A percentile compares a stretch with the other conserved stretches of the same genome.
Evolutionary conservation across 768 basidiomycete genomes (phyloP).

Genomic region (Leccinum longicurvipes): DNA sequence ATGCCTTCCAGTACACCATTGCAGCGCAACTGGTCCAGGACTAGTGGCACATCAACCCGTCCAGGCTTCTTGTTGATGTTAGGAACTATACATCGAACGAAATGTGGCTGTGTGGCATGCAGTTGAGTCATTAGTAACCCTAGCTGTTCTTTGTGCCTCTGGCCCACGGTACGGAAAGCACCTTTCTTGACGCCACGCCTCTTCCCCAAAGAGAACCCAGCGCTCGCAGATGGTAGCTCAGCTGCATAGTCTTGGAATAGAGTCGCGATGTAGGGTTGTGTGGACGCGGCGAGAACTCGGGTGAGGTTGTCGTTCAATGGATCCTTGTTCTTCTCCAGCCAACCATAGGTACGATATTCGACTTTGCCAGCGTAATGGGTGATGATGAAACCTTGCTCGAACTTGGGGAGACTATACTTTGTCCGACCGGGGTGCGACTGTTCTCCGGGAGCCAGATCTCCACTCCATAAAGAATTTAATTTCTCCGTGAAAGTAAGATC

Average conservation of each 20-base stretch:
- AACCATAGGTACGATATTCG: conserved; percentile 92
- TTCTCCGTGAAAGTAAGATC: conserved; percentile 95
- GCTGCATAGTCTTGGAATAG: conserved; percentile 85
- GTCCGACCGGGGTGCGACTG: conserved; percentile 66
- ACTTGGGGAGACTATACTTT: conserved; percentile 85
- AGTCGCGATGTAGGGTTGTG: conserved; percentile 74
- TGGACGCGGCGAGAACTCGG: conserved; percentile 78
- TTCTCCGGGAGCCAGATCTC: conserved; percentile 40
- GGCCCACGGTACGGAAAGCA: conserved; percentile 93
- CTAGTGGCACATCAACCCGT: conserved; percentile 88
- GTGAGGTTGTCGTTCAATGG: conserved; percentile 96
- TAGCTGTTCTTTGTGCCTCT: conserved; percentile 95
- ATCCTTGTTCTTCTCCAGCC: conserved; percentile 99
- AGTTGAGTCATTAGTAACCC: conserved; percentile 88
- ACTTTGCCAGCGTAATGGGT: conserved; percentile 97
- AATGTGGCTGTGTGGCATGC: conserved; percentile 93
- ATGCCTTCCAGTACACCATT: conserved; percentile 99
- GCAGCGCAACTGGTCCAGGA: conserved; percentile 93
- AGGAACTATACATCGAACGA: conserved; percentile 97
- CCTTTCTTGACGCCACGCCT: conserved; percentile 87
- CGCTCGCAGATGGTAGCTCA: conserved; percentile 32
- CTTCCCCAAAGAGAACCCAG: conserved; percentile 46
- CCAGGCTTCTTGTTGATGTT: conserved; percentile 90
- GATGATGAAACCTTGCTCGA: conserved; percentile 92
- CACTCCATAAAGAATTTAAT: conserved; percentile 72